Base-by-base conservation (phyloP, 257 asterid genomes). In the Catharanthus roseus region DNA sequence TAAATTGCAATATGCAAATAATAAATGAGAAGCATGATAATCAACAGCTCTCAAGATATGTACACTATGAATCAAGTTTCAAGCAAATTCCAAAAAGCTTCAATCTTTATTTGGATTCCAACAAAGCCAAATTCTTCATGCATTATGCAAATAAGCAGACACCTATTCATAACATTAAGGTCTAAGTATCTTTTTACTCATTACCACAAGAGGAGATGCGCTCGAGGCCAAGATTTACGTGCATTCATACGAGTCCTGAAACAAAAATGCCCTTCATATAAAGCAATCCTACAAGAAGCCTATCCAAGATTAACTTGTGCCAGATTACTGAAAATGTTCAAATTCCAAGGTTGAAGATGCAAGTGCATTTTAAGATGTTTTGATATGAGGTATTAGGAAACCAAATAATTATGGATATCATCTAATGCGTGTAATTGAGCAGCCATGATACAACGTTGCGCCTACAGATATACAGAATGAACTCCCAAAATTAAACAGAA, bases 381-480 rank as follows among this genome's bases (percentile, higher is more conserved):
- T 7, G 47, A 26, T 19, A 8, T 0, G 8, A 34, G 29, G 66
- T 33, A 33, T 2, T 9, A 11, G 3, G 53, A 41, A 26, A 51
- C 23, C 31, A 63, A 36, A 23, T 33, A 34, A 66, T 56, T 69
- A 58, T 36, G 39, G 21, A 34, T 13, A 6, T 13, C 33, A 21
- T 54, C 6, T 13, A 41, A 58, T 60, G 12, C 7, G 41, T 62
- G 67, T 34, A 74, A 67, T 41, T 33, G 23, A 74, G 49, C 4
- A 44, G 21, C 28, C 56, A 39, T 38, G 42, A 61, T 19, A 18
- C 5, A 58, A 53, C 45, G 39, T 65, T n/a, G 28, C 55, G 18
- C 42, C 31, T 69, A 34, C 18, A 38, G 28, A 63, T 62, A 38
- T 8, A 73, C 77, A 74, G 21, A 67, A 34, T 58, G 28, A 47